These are phyloP conservation scores for Pezicula radicicola DNA, from an alignment of 2,329 filamentous ascomycete genomes.

Conservation along the genomic window DNA sequence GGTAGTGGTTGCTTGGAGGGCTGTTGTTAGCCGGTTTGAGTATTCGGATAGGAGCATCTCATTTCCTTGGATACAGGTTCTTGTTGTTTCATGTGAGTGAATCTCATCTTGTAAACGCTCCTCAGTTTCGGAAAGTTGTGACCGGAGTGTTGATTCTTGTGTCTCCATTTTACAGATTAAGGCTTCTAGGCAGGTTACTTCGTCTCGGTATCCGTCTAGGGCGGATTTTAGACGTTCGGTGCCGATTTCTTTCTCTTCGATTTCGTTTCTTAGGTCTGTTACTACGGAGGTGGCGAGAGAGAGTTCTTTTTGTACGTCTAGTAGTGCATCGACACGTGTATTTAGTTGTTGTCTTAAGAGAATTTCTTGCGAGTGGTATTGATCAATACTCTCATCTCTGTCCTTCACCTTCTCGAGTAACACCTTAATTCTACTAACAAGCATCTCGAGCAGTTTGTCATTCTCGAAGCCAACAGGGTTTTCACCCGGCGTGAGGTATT, in stretches of 20 bases:
- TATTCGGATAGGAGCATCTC: conserved; percentile 37
- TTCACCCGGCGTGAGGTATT: conserved; percentile 60
- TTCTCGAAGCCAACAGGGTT: conserved; percentile 43
- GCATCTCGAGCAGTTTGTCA: conserved; percentile 51
- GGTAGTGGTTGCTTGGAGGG: conserved; percentile 34
- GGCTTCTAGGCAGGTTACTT: conserved; percentile 50
- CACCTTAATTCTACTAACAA: conserved; percentile 47
- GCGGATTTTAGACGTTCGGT: conserved; percentile 49
- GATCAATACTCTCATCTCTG: conserved; percentile 53
- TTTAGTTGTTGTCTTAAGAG: conserved; percentile 55
- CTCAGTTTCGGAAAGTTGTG: conserved; percentile 5
- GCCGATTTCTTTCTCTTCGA: conserved; percentile 36
- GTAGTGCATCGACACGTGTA: conserved; percentile 49
- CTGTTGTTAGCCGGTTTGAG: conserved; percentile 40
- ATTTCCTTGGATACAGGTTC: conserved; percentile 31
- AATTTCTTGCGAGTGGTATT: conserved; percentile 55
- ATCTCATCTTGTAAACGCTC: conserved; percentile 28
- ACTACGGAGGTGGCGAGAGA: conserved; percentile 12
- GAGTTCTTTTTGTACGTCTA: conserved; percentile 42
- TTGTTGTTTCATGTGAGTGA: conserved; percentile 25
- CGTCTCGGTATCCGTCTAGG: conserved; percentile 49
- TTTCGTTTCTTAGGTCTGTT: conserved; percentile 16
- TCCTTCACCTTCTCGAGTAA: conserved; percentile 44
- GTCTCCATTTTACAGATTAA: conserved; percentile 47
- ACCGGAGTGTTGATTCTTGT: conserved; percentile 16